A percentile compares a stretch with the other conserved stretches of the same genome.
These are phyloP conservation scores for Lupinus albus DNA, from an alignment of 306 rosid species.

Conservation along the genomic window DNA sequence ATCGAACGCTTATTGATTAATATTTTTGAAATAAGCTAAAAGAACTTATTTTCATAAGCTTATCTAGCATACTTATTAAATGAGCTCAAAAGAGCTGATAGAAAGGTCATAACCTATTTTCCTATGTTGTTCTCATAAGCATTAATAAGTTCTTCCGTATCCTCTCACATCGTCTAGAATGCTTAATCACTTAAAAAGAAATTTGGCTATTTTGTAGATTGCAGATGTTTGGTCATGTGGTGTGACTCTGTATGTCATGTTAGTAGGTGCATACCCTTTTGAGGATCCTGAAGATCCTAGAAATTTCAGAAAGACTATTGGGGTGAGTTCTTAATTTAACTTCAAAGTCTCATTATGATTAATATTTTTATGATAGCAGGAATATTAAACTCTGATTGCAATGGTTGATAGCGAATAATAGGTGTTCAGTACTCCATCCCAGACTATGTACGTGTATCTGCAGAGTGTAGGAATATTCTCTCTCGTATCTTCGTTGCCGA, in stretches of 20 bases:
- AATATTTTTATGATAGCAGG: background rate
- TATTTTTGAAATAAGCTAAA: too few relatives aligned
- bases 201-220: constrained; percentile 53
- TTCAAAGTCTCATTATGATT: constrained; percentile 9
- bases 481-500: constrained; percentile 82
- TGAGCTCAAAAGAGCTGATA: too few relatives aligned
- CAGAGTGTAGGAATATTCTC: constrained; percentile 78
- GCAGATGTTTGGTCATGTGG: constrained; percentile 99
- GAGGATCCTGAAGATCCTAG: constrained; percentile 99
- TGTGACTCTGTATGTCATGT: constrained; percentile 93
- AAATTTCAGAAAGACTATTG: constrained; percentile 91
- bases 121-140: too few relatives aligned
- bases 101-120: too few relatives aligned
- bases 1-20: too few relatives aligned
- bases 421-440: constrained; percentile 90
- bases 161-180: constrained; percentile 3
- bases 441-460: constrained; percentile 89
- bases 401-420: constrained; percentile 74
- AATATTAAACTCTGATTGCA: constrained; percentile 30
- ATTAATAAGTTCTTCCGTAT: too few relatives aligned
- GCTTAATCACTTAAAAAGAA: constrained; percentile 24
- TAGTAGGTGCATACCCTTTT: constrained; percentile 97
- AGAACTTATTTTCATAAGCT: too few relatives aligned
- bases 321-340: constrained; percentile 55
- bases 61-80: too few relatives aligned